Conservation (phyloP, 2,329 filamentous ascomycete genomes). For the Pyrenochaeta sp. region DNA sequence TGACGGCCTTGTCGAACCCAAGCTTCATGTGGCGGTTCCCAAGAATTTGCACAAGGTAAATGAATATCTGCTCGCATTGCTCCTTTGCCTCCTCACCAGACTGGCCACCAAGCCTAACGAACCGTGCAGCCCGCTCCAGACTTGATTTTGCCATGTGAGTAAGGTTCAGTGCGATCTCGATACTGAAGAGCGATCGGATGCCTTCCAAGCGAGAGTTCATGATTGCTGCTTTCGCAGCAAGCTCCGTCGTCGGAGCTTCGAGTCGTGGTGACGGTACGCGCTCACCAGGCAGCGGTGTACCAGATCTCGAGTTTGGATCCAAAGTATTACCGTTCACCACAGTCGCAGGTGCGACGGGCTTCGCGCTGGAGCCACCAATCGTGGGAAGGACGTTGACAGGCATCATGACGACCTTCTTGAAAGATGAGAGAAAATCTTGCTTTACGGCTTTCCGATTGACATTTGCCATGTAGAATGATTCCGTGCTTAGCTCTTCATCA, state of each 20-base stretch:
- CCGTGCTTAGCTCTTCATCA: slow-evolving; percentile 87
- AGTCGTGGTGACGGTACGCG: slow-evolving; percentile 48
- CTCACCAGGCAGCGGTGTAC: slow-evolving; percentile 51
- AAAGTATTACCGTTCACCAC: slow-evolving; percentile 39
- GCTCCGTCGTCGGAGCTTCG: slow-evolving; percentile 85
- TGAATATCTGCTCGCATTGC: slow-evolving; percentile 90
- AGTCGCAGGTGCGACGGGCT: slow-evolving; percentile 35
- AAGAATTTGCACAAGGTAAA: slow-evolving; percentile 81
- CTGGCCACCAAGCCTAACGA: slow-evolving; percentile 81
- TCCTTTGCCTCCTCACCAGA: slow-evolving; percentile 83
- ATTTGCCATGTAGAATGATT: slow-evolving; percentile 96
- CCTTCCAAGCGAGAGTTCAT: slow-evolving; percentile 95
- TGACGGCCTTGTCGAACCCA: slow-evolving; percentile 93
- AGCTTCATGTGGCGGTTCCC: slow-evolving; percentile 86
- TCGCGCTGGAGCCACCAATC: slow-evolving; percentile 56
- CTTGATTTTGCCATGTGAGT: slow-evolving; percentile 89
- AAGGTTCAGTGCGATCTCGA: slow-evolving; percentile 89
- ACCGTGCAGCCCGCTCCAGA: slow-evolving; percentile 83
- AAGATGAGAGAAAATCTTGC: slow-evolving; percentile 93
- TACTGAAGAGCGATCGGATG: slow-evolving; percentile 93
- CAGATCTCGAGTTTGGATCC: slow-evolving; percentile 37
- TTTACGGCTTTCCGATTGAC: slow-evolving; percentile 95
- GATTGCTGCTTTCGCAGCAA: slow-evolving; percentile 95
- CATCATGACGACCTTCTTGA: slow-evolving; percentile 99
- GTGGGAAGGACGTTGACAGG: slow-evolving; percentile 88